Base-by-base conservation (phyloP, 106 monocot species). In the Allium cepa region DNA sequence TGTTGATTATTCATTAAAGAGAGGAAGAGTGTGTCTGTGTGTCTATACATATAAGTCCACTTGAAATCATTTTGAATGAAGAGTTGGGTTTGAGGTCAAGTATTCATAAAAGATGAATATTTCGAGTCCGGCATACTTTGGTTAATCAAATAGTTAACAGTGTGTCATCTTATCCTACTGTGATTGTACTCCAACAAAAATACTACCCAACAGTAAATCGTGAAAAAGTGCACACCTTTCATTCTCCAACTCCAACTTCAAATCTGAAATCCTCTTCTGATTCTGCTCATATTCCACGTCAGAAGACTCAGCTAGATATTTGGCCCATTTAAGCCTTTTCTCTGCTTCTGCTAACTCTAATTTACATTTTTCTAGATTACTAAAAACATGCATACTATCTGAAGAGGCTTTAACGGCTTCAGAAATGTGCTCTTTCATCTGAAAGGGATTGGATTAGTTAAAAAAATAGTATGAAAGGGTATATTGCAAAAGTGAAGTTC, bases 311-410 rank as follows among this genome's bases (percentile, higher is more conserved):
- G 81, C 70, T 9, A 80, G 57, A 27, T 88, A 89, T 55, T 68
- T 86, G 46, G 90, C 81, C 84, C 84, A 99, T 72, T 87, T 92
- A 59, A 89, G 60, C 50, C 86, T 92, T 76, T 84, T 92, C 80
- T 99, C 97, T 22, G 92, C 78, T 80, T 80, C 74, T 12, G 49
- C 70, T 45, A 99, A 77, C 62, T 99, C 89, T 11, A 82, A 50
- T 66, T 78, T 87, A 63, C 69, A 66, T 69, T 76, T 99, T 61
- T 92, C 92, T 57, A 76, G 62, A 57, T 56, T 82, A 58, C 82
- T 76, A 12, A 63, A 53, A 67, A 87, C 50, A 63, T 78, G 86
- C 60, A 78, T 82, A 26, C 81, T 92, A 46, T 99, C 97, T 11
- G 69, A 9, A 17, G 84, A 82, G 56, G 75, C 58, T 77, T 99